phyloP scores from a whole-genome alignment of 2,329 filamentous ascomycete genomes.

The Ascochyta koolunga region DNA sequence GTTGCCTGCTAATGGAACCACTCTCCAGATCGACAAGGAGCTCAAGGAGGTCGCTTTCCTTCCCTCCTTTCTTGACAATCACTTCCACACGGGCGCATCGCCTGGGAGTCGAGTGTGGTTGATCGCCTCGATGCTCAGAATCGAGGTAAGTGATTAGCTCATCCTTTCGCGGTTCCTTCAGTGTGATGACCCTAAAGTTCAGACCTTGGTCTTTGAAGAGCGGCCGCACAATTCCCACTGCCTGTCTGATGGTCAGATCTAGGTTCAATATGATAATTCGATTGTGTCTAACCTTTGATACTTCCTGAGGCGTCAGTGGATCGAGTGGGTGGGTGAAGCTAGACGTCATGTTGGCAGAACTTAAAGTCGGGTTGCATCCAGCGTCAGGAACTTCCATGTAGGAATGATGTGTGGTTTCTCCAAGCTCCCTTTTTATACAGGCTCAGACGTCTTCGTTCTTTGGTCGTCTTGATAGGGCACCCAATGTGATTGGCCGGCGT shows the following conservation, averaged over 20 bases:
- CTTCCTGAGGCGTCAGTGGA: slow-evolving; percentile 12
- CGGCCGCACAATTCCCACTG: slow-evolving; percentile 44
- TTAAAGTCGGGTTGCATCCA: too few relatives aligned
- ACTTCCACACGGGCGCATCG: slow-evolving; percentile 53
- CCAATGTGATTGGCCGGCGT: background rate
- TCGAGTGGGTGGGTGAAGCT: slow-evolving; percentile 11
- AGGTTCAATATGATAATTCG: too few relatives aligned
- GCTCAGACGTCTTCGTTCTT: too few relatives aligned
- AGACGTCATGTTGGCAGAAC: background rate
- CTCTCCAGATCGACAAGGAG: slow-evolving; percentile 37
- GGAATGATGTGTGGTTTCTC: too few relatives aligned
- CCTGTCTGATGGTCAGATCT: slow-evolving; percentile 8
- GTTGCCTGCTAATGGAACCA: slow-evolving; percentile 28
- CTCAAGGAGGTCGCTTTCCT: slow-evolving; percentile 46
- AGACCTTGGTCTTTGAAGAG: slow-evolving; percentile 40
- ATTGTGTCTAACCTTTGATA: background rate
- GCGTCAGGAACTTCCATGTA: too few relatives aligned
- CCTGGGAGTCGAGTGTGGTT: slow-evolving; percentile 35
- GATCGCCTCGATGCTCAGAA: slow-evolving; percentile 42
- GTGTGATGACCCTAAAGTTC: slow-evolving; percentile 59
- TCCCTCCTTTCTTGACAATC: slow-evolving; percentile 34
- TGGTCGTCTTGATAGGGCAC: background rate
- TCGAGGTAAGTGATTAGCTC: slow-evolving; percentile 56
- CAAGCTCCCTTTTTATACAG: too few relatives aligned
- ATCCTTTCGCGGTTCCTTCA: slow-evolving; percentile 59